Base-by-base conservation (phyloP, 2,329 filamentous ascomycete genomes). In the Colletotrichum spinosum region DNA sequence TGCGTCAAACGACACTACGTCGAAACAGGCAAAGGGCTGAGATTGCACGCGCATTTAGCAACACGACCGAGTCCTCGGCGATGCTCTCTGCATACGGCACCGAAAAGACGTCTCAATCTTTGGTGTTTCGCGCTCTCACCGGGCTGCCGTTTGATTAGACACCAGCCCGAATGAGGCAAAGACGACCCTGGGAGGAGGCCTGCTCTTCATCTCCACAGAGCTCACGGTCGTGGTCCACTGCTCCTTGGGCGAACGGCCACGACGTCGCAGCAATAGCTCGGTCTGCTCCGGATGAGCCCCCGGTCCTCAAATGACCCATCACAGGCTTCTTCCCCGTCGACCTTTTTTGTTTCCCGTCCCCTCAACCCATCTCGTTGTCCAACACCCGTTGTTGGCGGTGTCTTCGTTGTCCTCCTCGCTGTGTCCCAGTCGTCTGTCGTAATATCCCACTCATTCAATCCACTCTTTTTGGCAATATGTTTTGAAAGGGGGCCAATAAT, bases 171-270 rank as follows among this genome's bases (percentile, higher is more conserved):
- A 62, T 62, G 51, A 55, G 58, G 52, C 41, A 56, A 62, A 62
- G 25, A 52, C 37, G 42, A 56, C 41, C 58, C 53, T 65, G 48
- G 48, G 46, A 57, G 48, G 42, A 15, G 52, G 62, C 62, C 52
- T 62, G 58, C 49, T 55, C 59, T 51, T 65, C 62, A 65, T 65
- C 62, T 65, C 62, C 62, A 65, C 62, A 62, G 52, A 42, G 33
- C 58, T 56, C 52, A 48, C 52, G 58, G 52, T 62, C 48, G 52
- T 52, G 57, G 45, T 56, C 62, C 62, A 65, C 62, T 53, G 46
- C 49, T 53, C 41, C 52, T 34, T 9, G 52, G 48, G 41, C 52
- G 58, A 25, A 56, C 52, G 45, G 52, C 58, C 51, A 33, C 62
- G 57, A 65, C 58, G 62, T 62, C 52, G 4, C 17, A 17, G 62